Evolutionary conservation across 1,139 yeast species (phyloP), one percentile per base, ranked within the genome.

Genomic region (Pneumocystis sp.): DNA sequence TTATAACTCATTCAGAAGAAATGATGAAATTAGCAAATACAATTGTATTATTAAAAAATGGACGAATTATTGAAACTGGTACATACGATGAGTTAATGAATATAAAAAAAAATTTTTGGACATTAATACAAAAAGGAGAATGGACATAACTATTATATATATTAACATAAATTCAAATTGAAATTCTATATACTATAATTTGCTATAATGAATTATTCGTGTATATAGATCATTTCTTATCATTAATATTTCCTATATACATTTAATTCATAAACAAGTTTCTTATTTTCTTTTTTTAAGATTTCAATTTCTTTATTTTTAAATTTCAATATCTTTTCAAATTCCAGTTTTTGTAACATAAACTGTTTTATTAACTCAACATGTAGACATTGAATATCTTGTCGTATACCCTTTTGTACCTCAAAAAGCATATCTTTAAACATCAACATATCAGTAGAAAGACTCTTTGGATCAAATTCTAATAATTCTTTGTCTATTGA

Each of bases 1-100:
- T 95, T 1, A 87, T 91, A 70, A 96, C 97, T 0, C 97, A 91
- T 75, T 82, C 96, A 72, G 78, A 85, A 62, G 87, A 93, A 21
- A 87, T 96, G 12, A 88, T 88, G 59, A 69, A 71, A 12, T 65
- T 73, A 3, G 79, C 78, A 0, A 78, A 78, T 64, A 62, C 72
- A 17, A 68, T 73, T 2, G 67, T 77, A 21, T 69, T 69, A 7
- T 29, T 74, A 61, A 69, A 71, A 5, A 61, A 63, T 7, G 74
- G 74, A 4, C 61, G 40, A 31, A 63, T 72, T 10, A 67, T 66
- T 8, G 73, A 71, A 61, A 50, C 65, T 8, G 74, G 74, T 21
- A 29, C 63, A 12, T 67, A 65, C 39, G 66, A n/a, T 5, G 68
- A 69, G 60, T 64, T 71, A 61, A 60, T 66, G 42, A 39, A 59